Conservation (phyloP, 1,284 basidiomycete genomes). For the Stygiomarasmius scandens region DNA sequence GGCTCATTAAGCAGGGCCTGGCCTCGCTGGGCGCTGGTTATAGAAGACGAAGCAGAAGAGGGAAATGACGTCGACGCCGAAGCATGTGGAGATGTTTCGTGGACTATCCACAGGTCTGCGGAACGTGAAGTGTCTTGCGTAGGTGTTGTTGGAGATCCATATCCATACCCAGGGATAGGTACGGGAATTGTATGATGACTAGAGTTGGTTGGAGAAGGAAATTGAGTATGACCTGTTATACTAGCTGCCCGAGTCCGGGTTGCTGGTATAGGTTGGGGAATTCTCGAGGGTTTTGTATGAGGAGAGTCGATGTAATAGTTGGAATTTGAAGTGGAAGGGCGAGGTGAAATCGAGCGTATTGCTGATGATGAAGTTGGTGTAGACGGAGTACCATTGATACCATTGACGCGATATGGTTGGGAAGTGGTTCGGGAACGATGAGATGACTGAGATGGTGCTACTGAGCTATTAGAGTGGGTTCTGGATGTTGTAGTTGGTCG, state of each 20-base stretch:
- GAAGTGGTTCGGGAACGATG: constrained; percentile 61
- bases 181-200: too few species aligned
- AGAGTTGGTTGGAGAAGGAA: neutral
- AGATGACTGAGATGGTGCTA: constrained; percentile 3
- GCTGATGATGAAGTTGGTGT: constrained; percentile 32
- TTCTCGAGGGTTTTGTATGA: constrained; percentile 45
- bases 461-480: neutral
- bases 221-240: constrained; percentile 39
- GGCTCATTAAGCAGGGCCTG: too few species aligned
- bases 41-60: constrained; percentile 44
- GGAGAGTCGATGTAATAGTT: neutral
- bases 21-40: too few species aligned
- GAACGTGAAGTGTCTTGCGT: constrained; percentile 2
- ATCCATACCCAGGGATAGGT: constrained; percentile 17
- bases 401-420: constrained; percentile 46
- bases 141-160: constrained; percentile 4
- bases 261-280: constrained; percentile 44
- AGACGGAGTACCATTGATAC: constrained; percentile 20
- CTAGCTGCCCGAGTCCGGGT: constrained; percentile 47
- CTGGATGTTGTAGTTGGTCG: too few species aligned
- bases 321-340: constrained; percentile 8
- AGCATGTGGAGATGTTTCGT: constrained; percentile 18
- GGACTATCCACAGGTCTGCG: constrained; percentile 21
- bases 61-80: constrained; percentile 28
- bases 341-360: constrained; percentile 42